phyloP scores from a whole-genome alignment of 345 rosid genomes.

The Cardiospermum halicacabum region DNA sequence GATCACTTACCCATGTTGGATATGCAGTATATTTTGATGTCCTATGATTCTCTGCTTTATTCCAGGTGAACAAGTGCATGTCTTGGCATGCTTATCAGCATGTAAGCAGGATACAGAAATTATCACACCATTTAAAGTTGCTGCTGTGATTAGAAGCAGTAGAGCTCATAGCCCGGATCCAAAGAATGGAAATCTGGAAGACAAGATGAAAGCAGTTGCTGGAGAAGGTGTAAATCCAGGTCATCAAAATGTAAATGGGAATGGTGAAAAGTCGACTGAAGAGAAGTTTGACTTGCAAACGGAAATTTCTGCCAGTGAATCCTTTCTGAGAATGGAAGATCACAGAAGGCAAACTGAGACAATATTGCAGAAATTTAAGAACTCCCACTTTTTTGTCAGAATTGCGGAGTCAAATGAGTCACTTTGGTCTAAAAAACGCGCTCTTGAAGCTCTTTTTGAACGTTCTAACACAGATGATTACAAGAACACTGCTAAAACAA shows the following conservation, averaged over 20 bases:
- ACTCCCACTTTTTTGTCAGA: slow-evolving; percentile 95
- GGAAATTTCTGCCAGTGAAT: slow-evolving; percentile 70
- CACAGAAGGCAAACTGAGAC: slow-evolving; percentile 65
- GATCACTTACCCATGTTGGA: background rate
- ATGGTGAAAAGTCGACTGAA: slow-evolving; percentile 45
- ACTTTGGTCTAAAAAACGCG: slow-evolving; percentile 77
- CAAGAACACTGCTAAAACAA: slow-evolving; percentile 16
- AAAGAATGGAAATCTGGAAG: slow-evolving; percentile 45
- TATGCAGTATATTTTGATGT: slow-evolving; percentile 3
- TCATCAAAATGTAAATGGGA: slow-evolving; percentile 36
- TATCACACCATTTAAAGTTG: slow-evolving; percentile 89
- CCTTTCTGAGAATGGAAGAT: slow-evolving; percentile 84
- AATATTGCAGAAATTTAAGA: slow-evolving; percentile 69
- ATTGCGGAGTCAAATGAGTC: slow-evolving; percentile 79
- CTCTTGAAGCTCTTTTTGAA: slow-evolving; percentile 27
- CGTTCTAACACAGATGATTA: slow-evolving; percentile 30
- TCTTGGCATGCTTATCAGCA: slow-evolving; percentile 85
- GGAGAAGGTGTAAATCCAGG: slow-evolving; percentile 41
- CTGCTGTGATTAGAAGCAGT: slow-evolving; percentile 81
- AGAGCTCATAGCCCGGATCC: slow-evolving; percentile 43
- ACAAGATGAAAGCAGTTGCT: slow-evolving; percentile 26
- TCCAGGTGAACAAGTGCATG: slow-evolving; percentile 88
- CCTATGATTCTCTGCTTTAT: slow-evolving; percentile 20
- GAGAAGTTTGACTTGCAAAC: slow-evolving; percentile 44
- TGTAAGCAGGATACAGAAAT: slow-evolving; percentile 72